Evolutionary conservation across 2,329 filamentous ascomycete species (phyloP), one percentile per base, ranked within the genome.

Genomic region (Paecilomyces niveus): DNA sequence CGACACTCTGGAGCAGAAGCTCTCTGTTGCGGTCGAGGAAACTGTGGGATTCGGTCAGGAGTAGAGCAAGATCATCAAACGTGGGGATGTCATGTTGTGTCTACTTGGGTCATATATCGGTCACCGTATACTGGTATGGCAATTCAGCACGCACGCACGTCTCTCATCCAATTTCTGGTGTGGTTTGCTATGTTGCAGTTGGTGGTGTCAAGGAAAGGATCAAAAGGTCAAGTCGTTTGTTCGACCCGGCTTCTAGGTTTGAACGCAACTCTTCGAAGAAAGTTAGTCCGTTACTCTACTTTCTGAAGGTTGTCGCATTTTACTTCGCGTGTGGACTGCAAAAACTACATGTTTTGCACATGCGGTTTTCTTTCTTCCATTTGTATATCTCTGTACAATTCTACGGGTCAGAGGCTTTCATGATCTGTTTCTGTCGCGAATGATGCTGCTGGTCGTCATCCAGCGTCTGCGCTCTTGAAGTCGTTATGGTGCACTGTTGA

Each of bases 1-100:
- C 68, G 93, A 97, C 63, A 85, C 85, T 67, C 81, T 99, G 65
- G 89, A 93, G 72, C 81, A 87, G 70, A 99, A 99, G 78, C 81
- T 99, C 67, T 94, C 92, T 6, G 96, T 96, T 76, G 94, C 94
- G 26, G 94, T 99, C 57, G 94, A 99, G 78, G 94, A 99, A 80
- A 99, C 94, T 0, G 92, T 99, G 81, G 94, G 94, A 62, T 99
- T 99, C 73, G 94, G 94, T 64, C 94, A 99, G 80, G 94, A 99
- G 80, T 99, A 91, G 72, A 69, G 4, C 18, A 29, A 35, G 18
- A 29, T n/a, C 1, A 24, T 29, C 50, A 26, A 3, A 52, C 50
- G 24, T 21, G 22, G 35, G 35, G 35, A 21, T 45, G 15, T 13
- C 15, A 6, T 45, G 13, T 24, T 52, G 15, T 52, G 50, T 13